A percentile compares a stretch with the other conserved stretches of the same genome.
These are phyloP conservation scores for Clonostachys chloroleuca DNA, from an alignment of 2,329 filamentous ascomycete genomes.

Conservation along the genomic window DNA sequence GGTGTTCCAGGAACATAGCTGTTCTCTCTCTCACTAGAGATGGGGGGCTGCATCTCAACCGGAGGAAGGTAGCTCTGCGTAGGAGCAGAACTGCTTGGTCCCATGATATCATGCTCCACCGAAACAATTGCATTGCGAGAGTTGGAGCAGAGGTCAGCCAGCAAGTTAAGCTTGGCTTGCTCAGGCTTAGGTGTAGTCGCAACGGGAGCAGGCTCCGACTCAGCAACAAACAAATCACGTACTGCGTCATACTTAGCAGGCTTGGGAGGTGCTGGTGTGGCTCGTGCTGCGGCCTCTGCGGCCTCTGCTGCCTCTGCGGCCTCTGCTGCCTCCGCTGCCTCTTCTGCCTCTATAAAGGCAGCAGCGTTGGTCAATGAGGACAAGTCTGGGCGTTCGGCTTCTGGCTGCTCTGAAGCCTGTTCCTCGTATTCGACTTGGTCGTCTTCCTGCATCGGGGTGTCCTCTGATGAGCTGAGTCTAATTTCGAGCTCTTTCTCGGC, in stretches of 20 bases:
- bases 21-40: conserved; percentile 2
- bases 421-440: neutral
- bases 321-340: conserved; percentile 1
- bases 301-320: conserved; percentile 5
- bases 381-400: conserved; percentile 4
- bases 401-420: neutral
- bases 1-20: conserved; percentile 2
- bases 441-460: conserved; percentile 4
- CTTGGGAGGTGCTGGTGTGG: conserved; percentile 4
- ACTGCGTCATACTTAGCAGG: conserved; percentile 19
- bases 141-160: conserved; percentile 27
- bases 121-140: conserved; percentile 5
- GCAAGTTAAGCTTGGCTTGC: conserved; percentile 19
- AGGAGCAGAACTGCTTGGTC: too few relatives aligned
- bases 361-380: conserved; percentile 10
- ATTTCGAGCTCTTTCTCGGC: conserved; percentile 23
- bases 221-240: conserved; percentile 30
- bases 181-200: conserved; percentile 10
- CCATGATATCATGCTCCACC: neutral
- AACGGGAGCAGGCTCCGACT: conserved; percentile 20
- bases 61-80: too few relatives aligned
- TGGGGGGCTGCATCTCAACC: neutral
- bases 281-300: neutral
- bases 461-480: conserved; percentile 15
- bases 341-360: conserved; percentile 9